Base-by-base conservation (phyloP, 805 yeast genomes). In the Spathaspora girioi region DNA sequence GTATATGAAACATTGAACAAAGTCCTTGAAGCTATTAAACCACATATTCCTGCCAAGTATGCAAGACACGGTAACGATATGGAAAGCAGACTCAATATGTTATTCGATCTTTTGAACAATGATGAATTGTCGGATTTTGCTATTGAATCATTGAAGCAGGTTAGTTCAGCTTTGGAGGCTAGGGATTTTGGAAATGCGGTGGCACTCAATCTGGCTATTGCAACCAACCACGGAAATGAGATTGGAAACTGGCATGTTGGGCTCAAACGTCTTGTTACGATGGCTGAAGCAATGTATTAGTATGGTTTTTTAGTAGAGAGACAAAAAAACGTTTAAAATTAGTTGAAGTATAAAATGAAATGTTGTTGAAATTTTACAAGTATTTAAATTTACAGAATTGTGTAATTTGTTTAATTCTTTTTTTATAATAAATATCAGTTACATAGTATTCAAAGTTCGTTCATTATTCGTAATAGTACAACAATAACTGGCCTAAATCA, bases 181-280 rank as follows among this genome's bases (percentile, higher is more conserved):
- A 77, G 78, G 53, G 85, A 89, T 53, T 88, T 72, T 63, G 66
- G 68, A 3, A 71, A 71, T 14, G 97, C 98, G 1, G 68, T 77
- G 48, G 67, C 76, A 1, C 59, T 81, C 32, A 82, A 81, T 54
- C 65, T 75, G 35, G 81, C 82, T 48, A 78, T 94, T 54, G 80
- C 87, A 19, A 78, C 89, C 7, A 78, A 80, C 38, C 78, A 81
- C 55, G 78, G 85, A 20, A 81, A 79, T 20, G 96, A 92, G 67
- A 82, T 87, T 56, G 97, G 96, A 12, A 83, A 86, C 61, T 94
- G 99, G 99, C 81, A 87, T 73, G 82, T 87, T 31, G 99, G 99
- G 59, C 86, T 94, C 45, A 90, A 87, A 68, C 83, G 97, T 59
- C 78, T 94, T 55, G 83, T 93, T 54, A 86, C 86, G 55, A 89